phyloP scores from a whole-genome alignment of 176 grass and related monocot genomes.

The Puya raimondii region DNA sequence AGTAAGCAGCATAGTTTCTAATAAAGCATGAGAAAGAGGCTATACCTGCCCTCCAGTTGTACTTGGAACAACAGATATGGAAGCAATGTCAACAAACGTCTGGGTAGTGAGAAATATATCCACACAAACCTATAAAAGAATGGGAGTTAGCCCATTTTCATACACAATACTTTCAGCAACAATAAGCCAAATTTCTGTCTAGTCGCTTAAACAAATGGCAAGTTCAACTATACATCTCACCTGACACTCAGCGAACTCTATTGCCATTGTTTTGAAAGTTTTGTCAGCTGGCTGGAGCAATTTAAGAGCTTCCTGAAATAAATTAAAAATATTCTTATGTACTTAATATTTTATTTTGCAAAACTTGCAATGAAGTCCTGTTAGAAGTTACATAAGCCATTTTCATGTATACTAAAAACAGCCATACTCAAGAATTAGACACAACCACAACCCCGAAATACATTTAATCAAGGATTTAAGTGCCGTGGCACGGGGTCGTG shows the following conservation, averaged over 20 bases:
- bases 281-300: conserved; percentile 67
- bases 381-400: neutral
- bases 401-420: neutral
- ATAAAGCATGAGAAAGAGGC: conserved; percentile 10
- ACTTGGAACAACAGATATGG: conserved; percentile 60
- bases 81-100: conserved; percentile 73
- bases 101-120: conserved; percentile 85
- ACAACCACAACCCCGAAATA: neutral
- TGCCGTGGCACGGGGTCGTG: no score
- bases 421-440: neutral
- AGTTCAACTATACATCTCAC: conserved; percentile 21
- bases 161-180: no score
- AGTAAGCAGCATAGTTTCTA: neutral
- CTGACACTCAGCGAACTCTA: conserved; percentile 93
- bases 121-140: conserved; percentile 55
- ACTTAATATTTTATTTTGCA: neutral
- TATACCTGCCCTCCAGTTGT: conserved; percentile 77
- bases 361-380: neutral
- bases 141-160: conserved; percentile 1
- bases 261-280: conserved; percentile 76
- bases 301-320: conserved; percentile 68
- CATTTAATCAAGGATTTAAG: no score
- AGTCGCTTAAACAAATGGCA: neutral
- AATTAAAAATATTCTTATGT: conserved; percentile 8
- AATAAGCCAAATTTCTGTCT: neutral